Conservation (phyloP, 2,329 filamentous ascomycete species). For the Ophiognomonia clavigignenti-juglandacearum region DNA sequence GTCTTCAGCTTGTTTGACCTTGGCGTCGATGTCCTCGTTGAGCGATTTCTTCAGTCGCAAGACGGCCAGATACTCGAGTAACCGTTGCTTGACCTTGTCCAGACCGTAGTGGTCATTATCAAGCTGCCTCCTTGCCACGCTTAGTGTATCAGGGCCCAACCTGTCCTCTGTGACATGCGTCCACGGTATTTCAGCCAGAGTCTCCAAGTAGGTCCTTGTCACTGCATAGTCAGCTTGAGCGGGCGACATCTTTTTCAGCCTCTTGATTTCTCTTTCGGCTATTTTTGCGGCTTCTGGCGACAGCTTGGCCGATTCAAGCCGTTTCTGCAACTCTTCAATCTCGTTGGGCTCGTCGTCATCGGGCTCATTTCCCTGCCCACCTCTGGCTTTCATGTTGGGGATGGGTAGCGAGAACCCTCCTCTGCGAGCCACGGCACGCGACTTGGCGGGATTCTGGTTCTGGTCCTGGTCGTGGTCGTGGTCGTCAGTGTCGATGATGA, state of each 20-base stretch:
- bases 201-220: slow-evolving; percentile 89
- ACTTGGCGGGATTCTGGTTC: slow-evolving; percentile 27
- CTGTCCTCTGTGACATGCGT: slow-evolving; percentile 77
- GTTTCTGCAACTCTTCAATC: slow-evolving; percentile 85
- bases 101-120: slow-evolving; percentile 96
- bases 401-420: slow-evolving; percentile 22
- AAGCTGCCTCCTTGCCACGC: slow-evolving; percentile 78
- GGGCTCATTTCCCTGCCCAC: slow-evolving; percentile 40
- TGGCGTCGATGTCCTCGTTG: slow-evolving; percentile 75
- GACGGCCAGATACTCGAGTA: slow-evolving; percentile 95
- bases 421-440: slow-evolving; percentile 18
- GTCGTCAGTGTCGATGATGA: slow-evolving; percentile 51
- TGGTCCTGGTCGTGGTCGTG: slow-evolving; percentile 45
- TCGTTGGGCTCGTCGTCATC: slow-evolving; percentile 85
- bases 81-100: slow-evolving; percentile 93
- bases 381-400: slow-evolving; percentile 23
- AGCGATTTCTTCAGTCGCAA: slow-evolving; percentile 88
- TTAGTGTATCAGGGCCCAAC: slow-evolving; percentile 74
- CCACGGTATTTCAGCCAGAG: slow-evolving; percentile 92
- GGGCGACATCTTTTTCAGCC: slow-evolving; percentile 91
- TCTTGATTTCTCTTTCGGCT: slow-evolving; percentile 82
- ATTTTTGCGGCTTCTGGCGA: slow-evolving; percentile 82
- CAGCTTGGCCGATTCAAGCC: slow-evolving; percentile 74
- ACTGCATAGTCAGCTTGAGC: slow-evolving; percentile 96
- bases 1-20: slow-evolving; percentile 65